Evolutionary conservation across 177 flowering plant genomes (phyloP).

Genomic region (Vitis hybrid): DNA sequence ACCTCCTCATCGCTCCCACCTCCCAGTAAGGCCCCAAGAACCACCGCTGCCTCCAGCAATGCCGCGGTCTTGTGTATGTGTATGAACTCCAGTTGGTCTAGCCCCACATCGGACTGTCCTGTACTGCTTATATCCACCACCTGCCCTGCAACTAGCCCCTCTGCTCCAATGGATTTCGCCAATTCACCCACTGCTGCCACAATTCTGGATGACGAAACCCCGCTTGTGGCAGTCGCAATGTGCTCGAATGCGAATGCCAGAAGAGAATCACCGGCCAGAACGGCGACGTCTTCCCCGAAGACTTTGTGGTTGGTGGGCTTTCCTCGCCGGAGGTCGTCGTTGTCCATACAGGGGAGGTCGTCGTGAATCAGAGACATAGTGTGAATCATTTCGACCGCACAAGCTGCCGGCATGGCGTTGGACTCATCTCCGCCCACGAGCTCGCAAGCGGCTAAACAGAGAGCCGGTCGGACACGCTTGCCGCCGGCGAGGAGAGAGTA

Average conservation of each 20-base stretch:
- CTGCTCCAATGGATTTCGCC: conserved; percentile 55
- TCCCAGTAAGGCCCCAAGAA: conserved; percentile 68
- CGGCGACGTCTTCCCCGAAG: conserved; percentile 68
- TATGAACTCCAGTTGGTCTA: conserved; percentile 61
- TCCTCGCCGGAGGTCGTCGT: conserved; percentile 73
- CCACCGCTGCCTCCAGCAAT: conserved; percentile 62
- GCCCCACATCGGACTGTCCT: conserved; percentile 46
- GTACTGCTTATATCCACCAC: conserved; percentile 60
- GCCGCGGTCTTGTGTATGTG: conserved; percentile 79
- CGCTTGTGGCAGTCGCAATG: conserved; percentile 41
- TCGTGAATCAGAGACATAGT: conserved; percentile 83
- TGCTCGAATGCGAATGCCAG: conserved; percentile 66
- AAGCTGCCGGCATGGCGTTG: conserved; percentile 65
- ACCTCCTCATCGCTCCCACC: conserved; percentile 59
- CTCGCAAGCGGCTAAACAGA: conserved; percentile 76
- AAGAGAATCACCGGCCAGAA: conserved; percentile 72
- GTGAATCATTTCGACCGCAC: conserved; percentile 81
- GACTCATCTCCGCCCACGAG: conserved; percentile 58
- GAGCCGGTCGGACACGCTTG: conserved; percentile 71
- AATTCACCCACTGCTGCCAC: conserved; percentile 53
- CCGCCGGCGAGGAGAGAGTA: conserved; percentile 80
- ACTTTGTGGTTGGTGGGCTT: conserved; percentile 71
- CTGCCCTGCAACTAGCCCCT: conserved; percentile 75
- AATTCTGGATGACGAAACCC: conserved; percentile 36
- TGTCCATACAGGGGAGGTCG: conserved; percentile 78